Evolutionary conservation across 2,329 filamentous ascomycete genomes (phyloP).

Genomic region (Xenoacremonium recifei): DNA sequence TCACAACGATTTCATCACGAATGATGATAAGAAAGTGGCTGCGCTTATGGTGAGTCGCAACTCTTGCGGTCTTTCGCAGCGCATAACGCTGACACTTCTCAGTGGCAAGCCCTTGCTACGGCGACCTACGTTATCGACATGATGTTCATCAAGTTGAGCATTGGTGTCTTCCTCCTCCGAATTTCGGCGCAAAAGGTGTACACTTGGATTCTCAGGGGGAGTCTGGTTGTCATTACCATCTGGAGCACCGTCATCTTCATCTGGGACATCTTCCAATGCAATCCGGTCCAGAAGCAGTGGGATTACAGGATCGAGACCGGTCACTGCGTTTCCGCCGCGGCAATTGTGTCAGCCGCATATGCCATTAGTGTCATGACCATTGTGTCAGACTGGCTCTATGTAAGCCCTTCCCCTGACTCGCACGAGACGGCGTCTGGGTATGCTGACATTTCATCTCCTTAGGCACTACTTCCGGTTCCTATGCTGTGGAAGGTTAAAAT

Average conservation of each 20-base stretch:
- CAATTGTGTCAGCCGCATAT: conserved; percentile 49
- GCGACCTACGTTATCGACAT: conserved; percentile 51
- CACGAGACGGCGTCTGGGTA: background rate
- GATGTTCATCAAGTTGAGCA: conserved; percentile 58
- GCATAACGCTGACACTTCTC: conserved; percentile 9
- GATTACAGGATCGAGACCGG: conserved; percentile 45
- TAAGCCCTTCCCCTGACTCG: conserved; percentile 22
- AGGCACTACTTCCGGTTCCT: conserved; percentile 51
- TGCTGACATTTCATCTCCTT: conserved; percentile 6
- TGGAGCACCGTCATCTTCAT: conserved; percentile 50
- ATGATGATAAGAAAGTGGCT: conserved; percentile 38
- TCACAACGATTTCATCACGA: conserved; percentile 44
- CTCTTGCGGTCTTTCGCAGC: background rate
- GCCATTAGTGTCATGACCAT: conserved; percentile 52
- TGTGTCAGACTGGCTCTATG: conserved; percentile 54
- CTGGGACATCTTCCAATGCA: conserved; percentile 53
- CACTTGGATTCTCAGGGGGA: conserved; percentile 45
- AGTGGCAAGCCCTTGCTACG: conserved; percentile 53
- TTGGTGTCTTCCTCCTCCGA: conserved; percentile 50
- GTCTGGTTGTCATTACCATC: conserved; percentile 44
- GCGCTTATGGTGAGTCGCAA: conserved; percentile 42
- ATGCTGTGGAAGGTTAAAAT: conserved; percentile 56
- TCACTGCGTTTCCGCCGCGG: conserved; percentile 41
- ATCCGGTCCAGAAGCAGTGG: conserved; percentile 51
- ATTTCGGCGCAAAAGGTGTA: conserved; percentile 46